phyloP scores from a whole-genome alignment of 495 filamentous ascomycete genomes.

The Haplographium delicatum region DNA sequence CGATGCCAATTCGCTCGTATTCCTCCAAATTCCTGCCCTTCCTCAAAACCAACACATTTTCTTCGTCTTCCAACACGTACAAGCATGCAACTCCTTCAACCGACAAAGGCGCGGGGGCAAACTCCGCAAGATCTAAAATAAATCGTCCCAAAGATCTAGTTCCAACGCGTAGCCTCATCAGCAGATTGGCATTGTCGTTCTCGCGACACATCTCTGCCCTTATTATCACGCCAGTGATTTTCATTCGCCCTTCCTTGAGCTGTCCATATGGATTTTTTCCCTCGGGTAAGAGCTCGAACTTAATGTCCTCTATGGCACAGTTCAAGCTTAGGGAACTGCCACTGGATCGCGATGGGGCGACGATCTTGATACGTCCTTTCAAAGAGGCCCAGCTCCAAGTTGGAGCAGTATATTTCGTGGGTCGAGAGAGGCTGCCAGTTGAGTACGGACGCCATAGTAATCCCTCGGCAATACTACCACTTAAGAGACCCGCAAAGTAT shows the following conservation, averaged over 20 bases:
- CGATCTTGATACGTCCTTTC: not conserved
- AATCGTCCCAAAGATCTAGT: not conserved
- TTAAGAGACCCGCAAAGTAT: slow-evolving; percentile 7
- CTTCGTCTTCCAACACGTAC: slow-evolving; percentile 2
- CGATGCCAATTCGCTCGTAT: slow-evolving; percentile 1
- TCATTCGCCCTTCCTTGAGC: not conserved
- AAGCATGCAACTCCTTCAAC: not conserved
- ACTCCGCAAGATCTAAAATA: slow-evolving; percentile 1
- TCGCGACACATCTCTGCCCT: slow-evolving; percentile 1
- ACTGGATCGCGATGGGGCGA: not conserved
- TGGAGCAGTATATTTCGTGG: slow-evolving; percentile 1
- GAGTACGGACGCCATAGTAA: not conserved
- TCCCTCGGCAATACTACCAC: slow-evolving; percentile 5
- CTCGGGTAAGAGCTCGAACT: not conserved
- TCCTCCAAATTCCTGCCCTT: not conserved
- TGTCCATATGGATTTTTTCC: slow-evolving; percentile 4
- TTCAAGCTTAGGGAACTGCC: too few relatives aligned
- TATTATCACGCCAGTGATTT: not conserved
- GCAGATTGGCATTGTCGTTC: not conserved
- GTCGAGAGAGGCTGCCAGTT: slow-evolving; percentile 1
- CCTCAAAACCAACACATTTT: slow-evolving; percentile 7
- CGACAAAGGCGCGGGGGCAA: not conserved
- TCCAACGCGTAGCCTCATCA: not conserved
- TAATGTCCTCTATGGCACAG: not conserved
- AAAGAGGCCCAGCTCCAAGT: slow-evolving; percentile 4